These are phyloP conservation scores for Hansenula anomala DNA, from an alignment of 1,139 yeast genomes.

Conservation along the genomic window DNA sequence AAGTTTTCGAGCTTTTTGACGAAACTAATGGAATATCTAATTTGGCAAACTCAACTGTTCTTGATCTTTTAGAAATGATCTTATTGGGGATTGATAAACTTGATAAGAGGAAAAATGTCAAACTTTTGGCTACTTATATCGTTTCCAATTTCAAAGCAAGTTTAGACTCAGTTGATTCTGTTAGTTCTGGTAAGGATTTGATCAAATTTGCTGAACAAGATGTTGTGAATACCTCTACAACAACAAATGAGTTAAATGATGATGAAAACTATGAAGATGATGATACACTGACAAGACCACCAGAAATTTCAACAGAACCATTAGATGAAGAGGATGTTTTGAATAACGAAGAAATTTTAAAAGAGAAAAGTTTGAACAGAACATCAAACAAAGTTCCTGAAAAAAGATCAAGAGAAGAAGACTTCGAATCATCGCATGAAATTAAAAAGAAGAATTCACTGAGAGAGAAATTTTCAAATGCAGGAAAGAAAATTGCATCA, in stretches of 20 bases:
- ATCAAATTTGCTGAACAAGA: slow-evolving; percentile 16
- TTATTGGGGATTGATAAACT: slow-evolving; percentile 25
- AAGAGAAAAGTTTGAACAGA: slow-evolving; percentile 1
- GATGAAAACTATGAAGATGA: slow-evolving; percentile 16
- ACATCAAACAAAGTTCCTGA: neutral
- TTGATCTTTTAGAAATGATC: slow-evolving; percentile 62
- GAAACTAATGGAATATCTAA: slow-evolving; percentile 52
- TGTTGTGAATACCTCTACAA: slow-evolving; percentile 11
- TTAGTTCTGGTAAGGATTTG: slow-evolving; percentile 28
- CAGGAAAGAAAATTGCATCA: slow-evolving; percentile 26
- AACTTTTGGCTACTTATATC: slow-evolving; percentile 44
- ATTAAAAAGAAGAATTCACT: slow-evolving; percentile 16
- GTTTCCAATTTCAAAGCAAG: slow-evolving; percentile 37
- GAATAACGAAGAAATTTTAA: neutral
- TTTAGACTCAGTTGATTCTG: slow-evolving; percentile 32
- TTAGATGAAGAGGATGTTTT: slow-evolving; percentile 11
- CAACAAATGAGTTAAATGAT: slow-evolving; percentile 12
- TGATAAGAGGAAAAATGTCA: slow-evolving; percentile 35
- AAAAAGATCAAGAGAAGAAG: slow-evolving; percentile 3
- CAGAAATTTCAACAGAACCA: slow-evolving; percentile 13
- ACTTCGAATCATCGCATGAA: slow-evolving; percentile 1
- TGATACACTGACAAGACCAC: slow-evolving; percentile 7
- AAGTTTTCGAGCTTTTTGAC: slow-evolving; percentile 46
- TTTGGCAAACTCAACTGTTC: slow-evolving; percentile 69
- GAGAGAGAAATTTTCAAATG: slow-evolving; percentile 22